These are phyloP conservation scores for Hyaloscypha hepaticicola DNA, from an alignment of 495 filamentous ascomycete genomes.

Conservation along the genomic window DNA sequence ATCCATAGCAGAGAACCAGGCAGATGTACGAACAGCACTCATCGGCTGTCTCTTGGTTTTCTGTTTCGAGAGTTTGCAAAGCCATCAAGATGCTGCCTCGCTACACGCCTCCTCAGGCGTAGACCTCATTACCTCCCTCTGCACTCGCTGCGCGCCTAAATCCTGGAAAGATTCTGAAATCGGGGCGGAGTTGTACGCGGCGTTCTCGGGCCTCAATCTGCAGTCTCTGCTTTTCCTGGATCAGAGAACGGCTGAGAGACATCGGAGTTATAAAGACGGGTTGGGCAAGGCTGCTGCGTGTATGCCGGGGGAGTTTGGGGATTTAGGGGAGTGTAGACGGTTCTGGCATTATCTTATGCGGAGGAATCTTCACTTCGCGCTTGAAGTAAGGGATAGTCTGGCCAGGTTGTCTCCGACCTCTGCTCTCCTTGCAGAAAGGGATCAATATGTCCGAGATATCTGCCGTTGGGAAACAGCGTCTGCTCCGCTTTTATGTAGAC, in stretches of 20 bases:
- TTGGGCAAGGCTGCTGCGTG: background rate
- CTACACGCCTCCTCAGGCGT: background rate
- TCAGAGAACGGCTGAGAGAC: background rate
- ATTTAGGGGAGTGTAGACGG: background rate
- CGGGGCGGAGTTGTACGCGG: background rate
- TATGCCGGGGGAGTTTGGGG: background rate
- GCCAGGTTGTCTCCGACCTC: background rate
- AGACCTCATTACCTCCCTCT: background rate
- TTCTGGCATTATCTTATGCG: slow-evolving; percentile 15
- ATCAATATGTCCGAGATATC: background rate
- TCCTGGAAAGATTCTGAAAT: background rate
- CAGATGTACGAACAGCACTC: background rate
- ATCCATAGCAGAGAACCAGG: background rate
- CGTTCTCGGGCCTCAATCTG: background rate
- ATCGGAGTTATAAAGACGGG: background rate
- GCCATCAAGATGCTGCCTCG: background rate
- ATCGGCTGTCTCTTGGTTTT: slow-evolving; percentile 6
- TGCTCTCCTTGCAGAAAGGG: background rate
- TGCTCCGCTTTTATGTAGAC: background rate
- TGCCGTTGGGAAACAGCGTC: slow-evolving; percentile 3
- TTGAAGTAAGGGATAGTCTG: background rate
- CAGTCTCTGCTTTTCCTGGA: slow-evolving; percentile 4
- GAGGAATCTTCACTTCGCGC: background rate
- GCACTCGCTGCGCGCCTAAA: background rate
- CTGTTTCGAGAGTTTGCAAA: slow-evolving; percentile 10